These are phyloP conservation scores for Blastomyces parvus DNA, from an alignment of 2,329 filamentous ascomycete species.

Conservation along the genomic window DNA sequence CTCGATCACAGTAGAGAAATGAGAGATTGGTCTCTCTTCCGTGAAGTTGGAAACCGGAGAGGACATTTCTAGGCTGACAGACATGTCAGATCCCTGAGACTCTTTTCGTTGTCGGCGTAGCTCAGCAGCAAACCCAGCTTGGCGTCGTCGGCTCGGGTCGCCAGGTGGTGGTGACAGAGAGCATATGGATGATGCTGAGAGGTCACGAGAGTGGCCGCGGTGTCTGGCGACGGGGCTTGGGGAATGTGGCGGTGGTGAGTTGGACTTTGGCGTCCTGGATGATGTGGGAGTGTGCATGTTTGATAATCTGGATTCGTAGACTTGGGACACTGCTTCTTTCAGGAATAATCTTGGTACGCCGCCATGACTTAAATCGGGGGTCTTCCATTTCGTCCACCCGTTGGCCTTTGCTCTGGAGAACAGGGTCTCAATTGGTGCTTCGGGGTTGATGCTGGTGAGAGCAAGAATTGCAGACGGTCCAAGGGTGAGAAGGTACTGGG, in stretches of 20 bases:
- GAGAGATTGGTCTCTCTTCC: constrained; percentile 34
- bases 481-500: constrained; percentile 49
- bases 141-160: constrained; percentile 22
- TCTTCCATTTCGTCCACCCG: constrained; percentile 50
- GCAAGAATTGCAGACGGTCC: constrained; percentile 48
- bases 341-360: constrained; percentile 48
- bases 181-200: constrained; percentile 5
- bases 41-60: constrained; percentile 17
- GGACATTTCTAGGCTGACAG: constrained; percentile 9
- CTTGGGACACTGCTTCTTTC: constrained; percentile 50
- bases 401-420: constrained; percentile 46
- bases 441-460: constrained; percentile 37
- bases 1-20: constrained; percentile 30
- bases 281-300: constrained; percentile 4
- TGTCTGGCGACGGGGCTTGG: constrained; percentile 9
- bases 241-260: constrained; percentile 9
- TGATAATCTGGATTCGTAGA: constrained; percentile 43
- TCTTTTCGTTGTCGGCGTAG: constrained; percentile 24
- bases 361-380: constrained; percentile 31
- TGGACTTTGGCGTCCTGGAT: constrained; percentile 11
- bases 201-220: constrained; percentile 10
- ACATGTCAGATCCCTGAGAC: constrained; percentile 9
- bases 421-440: constrained; percentile 33
- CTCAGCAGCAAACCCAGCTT: constrained; percentile 27
- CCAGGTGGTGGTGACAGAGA: constrained; percentile 10